These are phyloP conservation scores for Brassica incana DNA, from an alignment of 345 rosid genomes.

Conservation along the genomic window DNA sequence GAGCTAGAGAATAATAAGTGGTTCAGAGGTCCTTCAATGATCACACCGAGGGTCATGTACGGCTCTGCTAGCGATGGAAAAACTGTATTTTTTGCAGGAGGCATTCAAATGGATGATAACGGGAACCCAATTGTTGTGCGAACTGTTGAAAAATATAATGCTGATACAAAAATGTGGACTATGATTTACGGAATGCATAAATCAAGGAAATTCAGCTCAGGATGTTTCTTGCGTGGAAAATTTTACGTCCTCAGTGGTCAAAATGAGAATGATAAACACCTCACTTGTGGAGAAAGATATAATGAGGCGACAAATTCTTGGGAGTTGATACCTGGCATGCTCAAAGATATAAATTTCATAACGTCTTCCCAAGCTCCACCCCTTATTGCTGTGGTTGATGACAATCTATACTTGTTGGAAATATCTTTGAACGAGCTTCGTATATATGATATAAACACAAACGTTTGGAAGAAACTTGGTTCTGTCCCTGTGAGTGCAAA, in stretches of 20 bases:
- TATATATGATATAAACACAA: too few relatives aligned
- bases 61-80: constrained; percentile 64
- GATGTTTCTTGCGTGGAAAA: constrained; percentile 32
- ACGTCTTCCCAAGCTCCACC: constrained; percentile 55
- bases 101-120: constrained; percentile 33
- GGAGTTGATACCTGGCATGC: constrained; percentile 45
- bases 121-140: constrained; percentile 39
- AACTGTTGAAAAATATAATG: constrained; percentile 32
- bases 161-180: constrained; percentile 61
- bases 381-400: constrained; percentile 56
- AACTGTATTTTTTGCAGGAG: constrained; percentile 66
- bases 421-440: too few relatives aligned
- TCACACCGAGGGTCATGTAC: constrained; percentile 44
- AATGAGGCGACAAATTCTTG: too few relatives aligned
- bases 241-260: constrained; percentile 23
- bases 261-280: too few relatives aligned
- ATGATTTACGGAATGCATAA: constrained; percentile 47
- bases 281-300: too few relatives aligned
- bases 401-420: neutral
- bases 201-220: constrained; percentile 54
- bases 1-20: constrained; percentile 59
- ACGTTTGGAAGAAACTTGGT: too few relatives aligned
- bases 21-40: constrained; percentile 43
- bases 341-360: constrained; percentile 41
- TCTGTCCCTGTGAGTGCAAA: too few relatives aligned